These are phyloP conservation scores for Colletotrichum sp. DNA, from an alignment of 2,329 filamentous ascomycete genomes.

Conservation along the genomic window DNA sequence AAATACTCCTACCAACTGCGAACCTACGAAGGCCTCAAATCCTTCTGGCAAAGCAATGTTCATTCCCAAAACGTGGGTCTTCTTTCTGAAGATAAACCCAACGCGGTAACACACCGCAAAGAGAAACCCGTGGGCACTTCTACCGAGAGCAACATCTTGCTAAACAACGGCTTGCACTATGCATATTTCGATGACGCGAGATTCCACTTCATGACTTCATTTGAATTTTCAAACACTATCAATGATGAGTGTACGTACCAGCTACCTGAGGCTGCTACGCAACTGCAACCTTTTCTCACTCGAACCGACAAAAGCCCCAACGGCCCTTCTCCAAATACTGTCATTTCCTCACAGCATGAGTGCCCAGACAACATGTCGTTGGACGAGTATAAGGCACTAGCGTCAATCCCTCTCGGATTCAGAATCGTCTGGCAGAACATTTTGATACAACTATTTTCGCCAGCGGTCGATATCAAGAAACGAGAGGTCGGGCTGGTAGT, in stretches of 20 bases:
- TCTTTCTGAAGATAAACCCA: slow-evolving; percentile 39
- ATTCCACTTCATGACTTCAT: slow-evolving; percentile 10
- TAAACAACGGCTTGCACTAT: slow-evolving; percentile 49
- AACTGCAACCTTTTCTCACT: slow-evolving; percentile 43
- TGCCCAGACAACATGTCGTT: slow-evolving; percentile 54
- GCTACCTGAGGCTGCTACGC: slow-evolving; percentile 31
- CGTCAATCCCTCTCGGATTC: slow-evolving; percentile 49
- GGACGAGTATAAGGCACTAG: slow-evolving; percentile 60
- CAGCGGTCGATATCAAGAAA: slow-evolving; percentile 54
- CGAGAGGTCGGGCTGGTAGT: slow-evolving; percentile 50
- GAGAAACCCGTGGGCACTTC: slow-evolving; percentile 26
- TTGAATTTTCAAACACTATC: slow-evolving; percentile 27
- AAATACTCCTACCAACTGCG: background rate
- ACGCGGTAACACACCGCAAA: slow-evolving; percentile 36
- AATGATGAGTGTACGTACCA: slow-evolving; percentile 41
- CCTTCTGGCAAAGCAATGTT: background rate
- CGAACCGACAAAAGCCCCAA: slow-evolving; percentile 28
- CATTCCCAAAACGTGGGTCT: slow-evolving; percentile 24
- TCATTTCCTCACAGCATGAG: slow-evolving; percentile 50
- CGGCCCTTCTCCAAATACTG: slow-evolving; percentile 48
- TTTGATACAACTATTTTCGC: slow-evolving; percentile 49
- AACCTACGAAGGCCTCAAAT: background rate
- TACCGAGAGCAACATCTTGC: slow-evolving; percentile 40
- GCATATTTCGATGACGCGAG: slow-evolving; percentile 36
- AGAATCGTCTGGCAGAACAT: slow-evolving; percentile 62